Conservation (phyloP, 805 yeast genomes). For the Saccharomyces eubayanus region DNA sequence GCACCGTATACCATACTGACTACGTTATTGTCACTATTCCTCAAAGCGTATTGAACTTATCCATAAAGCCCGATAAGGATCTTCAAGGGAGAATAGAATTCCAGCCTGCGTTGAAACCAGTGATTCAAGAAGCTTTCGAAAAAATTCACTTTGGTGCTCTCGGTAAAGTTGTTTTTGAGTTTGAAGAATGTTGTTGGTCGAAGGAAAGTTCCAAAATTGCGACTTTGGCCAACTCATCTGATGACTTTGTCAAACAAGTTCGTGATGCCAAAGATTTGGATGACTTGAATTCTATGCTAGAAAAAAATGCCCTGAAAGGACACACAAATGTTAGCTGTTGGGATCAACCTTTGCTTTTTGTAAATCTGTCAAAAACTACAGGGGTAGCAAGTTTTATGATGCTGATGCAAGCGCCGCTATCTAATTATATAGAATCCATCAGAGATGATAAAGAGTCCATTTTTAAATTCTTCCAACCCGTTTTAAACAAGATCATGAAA, state of each 20-base stretch:
- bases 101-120: conserved; percentile 45
- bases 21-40: conserved; percentile 71
- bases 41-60: conserved; percentile 52
- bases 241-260: conserved; percentile 11
- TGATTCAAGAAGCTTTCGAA: conserved; percentile 37
- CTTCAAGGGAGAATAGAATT: conserved; percentile 43
- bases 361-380: conserved; percentile 48
- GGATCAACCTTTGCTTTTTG: conserved; percentile 52
- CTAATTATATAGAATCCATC: conserved; percentile 46
- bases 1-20: conserved; percentile 35
- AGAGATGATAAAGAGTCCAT: conserved; percentile 44
- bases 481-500: conserved; percentile 20
- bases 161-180: conserved; percentile 68
- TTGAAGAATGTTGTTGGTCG: conserved; percentile 55
- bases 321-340: conserved; percentile 32
- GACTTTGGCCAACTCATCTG: conserved; percentile 32
- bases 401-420: conserved; percentile 65
- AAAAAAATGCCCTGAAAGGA: background rate
- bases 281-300: conserved; percentile 9
- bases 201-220: conserved; percentile 42
- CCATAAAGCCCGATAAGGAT: conserved; percentile 9
- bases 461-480: conserved; percentile 53
- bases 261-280: conserved; percentile 15
- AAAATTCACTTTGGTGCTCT: conserved; percentile 54
- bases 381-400: conserved; percentile 49